phyloP scores from a whole-genome alignment of 2,329 filamentous ascomycete species.

The Seiridium cupressi region DNA sequence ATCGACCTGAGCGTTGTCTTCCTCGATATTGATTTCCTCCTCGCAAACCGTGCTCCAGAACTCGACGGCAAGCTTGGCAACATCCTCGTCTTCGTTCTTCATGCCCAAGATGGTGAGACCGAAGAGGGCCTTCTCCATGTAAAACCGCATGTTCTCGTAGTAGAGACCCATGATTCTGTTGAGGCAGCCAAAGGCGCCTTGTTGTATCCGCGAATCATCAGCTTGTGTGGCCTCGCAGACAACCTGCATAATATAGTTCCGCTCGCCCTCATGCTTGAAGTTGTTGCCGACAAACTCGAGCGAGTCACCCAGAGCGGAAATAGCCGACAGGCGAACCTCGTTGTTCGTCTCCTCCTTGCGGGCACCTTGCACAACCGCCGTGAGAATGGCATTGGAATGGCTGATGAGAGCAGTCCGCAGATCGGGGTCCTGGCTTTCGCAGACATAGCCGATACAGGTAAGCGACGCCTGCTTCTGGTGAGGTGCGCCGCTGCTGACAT shows the following conservation, averaged over 20 bases:
- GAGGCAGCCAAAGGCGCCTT: slow-evolving; percentile 92
- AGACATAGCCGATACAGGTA: slow-evolving; percentile 97
- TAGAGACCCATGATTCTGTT: slow-evolving; percentile 99
- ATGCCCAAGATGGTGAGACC: slow-evolving; percentile 96
- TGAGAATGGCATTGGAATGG: slow-evolving; percentile 97
- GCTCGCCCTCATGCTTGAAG: slow-evolving; percentile 98
- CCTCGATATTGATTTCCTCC: slow-evolving; percentile 96
- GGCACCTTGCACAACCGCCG: slow-evolving; percentile 94
- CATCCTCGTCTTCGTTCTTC: slow-evolving; percentile 97
- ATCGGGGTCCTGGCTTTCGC: slow-evolving; percentile 89
- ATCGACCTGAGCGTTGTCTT: slow-evolving; percentile 86
- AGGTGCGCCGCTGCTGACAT: slow-evolving; percentile 82
- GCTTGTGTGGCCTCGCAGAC: slow-evolving; percentile 98
- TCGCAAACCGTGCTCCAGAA: slow-evolving; percentile 99
- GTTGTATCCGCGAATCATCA: slow-evolving; percentile 85
- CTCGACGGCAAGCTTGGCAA: slow-evolving; percentile 95
- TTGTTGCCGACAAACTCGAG: slow-evolving; percentile 97
- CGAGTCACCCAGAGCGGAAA: slow-evolving; percentile 91
- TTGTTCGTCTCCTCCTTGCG: slow-evolving; percentile 91
- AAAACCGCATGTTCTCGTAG: slow-evolving; percentile 99
- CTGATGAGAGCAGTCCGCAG: slow-evolving; percentile 75
- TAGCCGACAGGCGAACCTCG: slow-evolving; percentile 89
- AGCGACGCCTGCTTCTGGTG: slow-evolving; percentile 93
- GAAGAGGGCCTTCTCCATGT: slow-evolving; percentile 99
- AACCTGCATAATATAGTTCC: slow-evolving; percentile 99